These are phyloP conservation scores for Candida boidinii DNA, from an alignment of 805 yeast genomes.

Conservation along the genomic window DNA sequence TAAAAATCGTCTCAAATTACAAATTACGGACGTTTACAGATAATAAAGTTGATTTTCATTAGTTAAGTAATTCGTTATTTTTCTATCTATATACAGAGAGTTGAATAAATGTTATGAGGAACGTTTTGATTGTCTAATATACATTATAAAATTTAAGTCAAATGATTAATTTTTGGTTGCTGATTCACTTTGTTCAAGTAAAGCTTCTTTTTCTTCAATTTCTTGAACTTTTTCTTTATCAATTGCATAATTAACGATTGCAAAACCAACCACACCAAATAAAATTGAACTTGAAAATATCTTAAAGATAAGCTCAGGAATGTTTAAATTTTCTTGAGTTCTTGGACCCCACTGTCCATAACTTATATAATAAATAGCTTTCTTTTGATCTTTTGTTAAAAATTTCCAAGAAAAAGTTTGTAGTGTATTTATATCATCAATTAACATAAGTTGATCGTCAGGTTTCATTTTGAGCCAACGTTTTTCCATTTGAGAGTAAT, in stretches of 20 bases:
- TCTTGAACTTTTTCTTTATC: slow-evolving; percentile 17
- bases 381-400: slow-evolving; percentile 43
- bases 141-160: too few species aligned
- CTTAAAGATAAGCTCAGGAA: slow-evolving; percentile 25
- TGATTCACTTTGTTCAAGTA: too few species aligned
- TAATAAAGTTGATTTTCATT: too few species aligned
- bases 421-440: slow-evolving; percentile 26
- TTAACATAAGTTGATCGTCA: slow-evolving; percentile 27
- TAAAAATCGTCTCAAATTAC: too few species aligned
- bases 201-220: slow-evolving; percentile 2
- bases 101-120: too few species aligned
- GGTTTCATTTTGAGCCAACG: slow-evolving; percentile 25
- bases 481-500: slow-evolving; percentile 20
- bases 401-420: slow-evolving; percentile 29
- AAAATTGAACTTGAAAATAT: slow-evolving; percentile 23
- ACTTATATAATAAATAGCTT: slow-evolving; percentile 48
- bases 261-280: slow-evolving; percentile 26
- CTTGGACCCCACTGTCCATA: slow-evolving; percentile 63
- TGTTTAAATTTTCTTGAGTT: slow-evolving; percentile 18
- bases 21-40: too few species aligned
- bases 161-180: too few species aligned
- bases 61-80: too few species aligned
- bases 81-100: too few species aligned
- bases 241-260: slow-evolving; percentile 21
- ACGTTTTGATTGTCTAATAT: too few species aligned